Evolutionary conservation across 495 filamentous ascomycete species (phyloP), one percentile per base, ranked within the genome.

Genomic region (Aspergillus leporis): DNA sequence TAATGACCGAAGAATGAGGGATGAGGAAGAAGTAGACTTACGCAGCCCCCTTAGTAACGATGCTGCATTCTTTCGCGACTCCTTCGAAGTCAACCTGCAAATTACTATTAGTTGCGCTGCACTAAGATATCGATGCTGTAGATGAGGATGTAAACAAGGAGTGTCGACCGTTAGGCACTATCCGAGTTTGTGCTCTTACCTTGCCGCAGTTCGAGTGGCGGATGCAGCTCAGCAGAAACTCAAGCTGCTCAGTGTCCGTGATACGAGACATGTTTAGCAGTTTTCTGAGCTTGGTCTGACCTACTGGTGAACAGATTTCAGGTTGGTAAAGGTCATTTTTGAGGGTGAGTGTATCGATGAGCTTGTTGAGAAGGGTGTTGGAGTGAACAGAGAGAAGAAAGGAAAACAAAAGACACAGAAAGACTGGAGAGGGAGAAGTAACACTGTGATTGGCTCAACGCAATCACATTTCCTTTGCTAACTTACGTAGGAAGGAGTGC

Each of bases 11-110:
- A 16, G 46, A 54, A 36, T 4, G 38, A 16, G 38, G 21, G 32
- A 25, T 25, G 30, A 32, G 36, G 36, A 53, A 30, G 23, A 30
- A 21, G 25, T n/a, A 12, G 19, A 81, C 87, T 78, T 80, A 90
- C 87, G 87, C 86, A 6, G 87, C 87, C 19, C 81, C 85, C 62
- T 85, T 86, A 66, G 65, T 77, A 10, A 87, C 77, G 51, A 90
- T 87, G 22, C 69, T 67, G 25, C 85, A 83, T 66, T 89, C 85
- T 30, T 81, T 69, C n/a, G 85, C 84, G 38, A 90, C 87, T 49
- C 77, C 74, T 13, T 59, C 66, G 62, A 87, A 90, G 61, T 90
- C 80, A 13, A 87, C 75, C 85, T 89, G 58, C 51, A 5, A 23
- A 47, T 16, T 4, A 18, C 19, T n/a, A 0, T 22, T 13, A 57